Conservation (phyloP, 805 yeast genomes). For the Teunomyces tritomae region DNA sequence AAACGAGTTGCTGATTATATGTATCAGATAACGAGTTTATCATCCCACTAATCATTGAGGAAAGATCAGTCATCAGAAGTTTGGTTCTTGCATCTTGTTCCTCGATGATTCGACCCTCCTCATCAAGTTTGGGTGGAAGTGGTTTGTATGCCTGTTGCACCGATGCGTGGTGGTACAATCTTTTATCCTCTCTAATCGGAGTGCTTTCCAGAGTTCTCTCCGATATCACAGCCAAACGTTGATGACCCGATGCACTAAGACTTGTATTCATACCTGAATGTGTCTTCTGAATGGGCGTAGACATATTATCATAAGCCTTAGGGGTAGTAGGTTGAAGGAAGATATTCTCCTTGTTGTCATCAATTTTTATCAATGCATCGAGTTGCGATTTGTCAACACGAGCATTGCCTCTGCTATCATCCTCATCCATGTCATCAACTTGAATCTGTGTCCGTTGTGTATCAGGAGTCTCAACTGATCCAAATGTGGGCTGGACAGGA, state of each 20-base stretch:
- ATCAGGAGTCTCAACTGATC: slow-evolving; percentile 38
- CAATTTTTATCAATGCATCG: slow-evolving; percentile 23
- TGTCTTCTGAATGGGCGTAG: slow-evolving; percentile 28
- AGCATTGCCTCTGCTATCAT: slow-evolving; percentile 20
- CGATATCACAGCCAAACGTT: slow-evolving; percentile 31
- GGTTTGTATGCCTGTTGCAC: slow-evolving; percentile 21
- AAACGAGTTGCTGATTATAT: slow-evolving; percentile 53
- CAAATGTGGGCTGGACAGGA: slow-evolving; percentile 26
- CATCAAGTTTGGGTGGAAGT: slow-evolving; percentile 34
- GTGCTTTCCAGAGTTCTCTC: slow-evolving; percentile 32
- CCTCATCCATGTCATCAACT: slow-evolving; percentile 40
- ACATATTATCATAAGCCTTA: slow-evolving; percentile 25
- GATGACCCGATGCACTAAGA: slow-evolving; percentile 13
- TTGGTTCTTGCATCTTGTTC: slow-evolving; percentile 18
- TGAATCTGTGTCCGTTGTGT: slow-evolving; percentile 45
- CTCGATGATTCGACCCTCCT: slow-evolving; percentile 25
- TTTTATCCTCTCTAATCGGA: slow-evolving; percentile 13
- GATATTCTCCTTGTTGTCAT: slow-evolving; percentile 49
- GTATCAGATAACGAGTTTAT: slow-evolving; percentile 50
- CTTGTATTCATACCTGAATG: slow-evolving; percentile 8
- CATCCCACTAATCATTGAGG: slow-evolving; percentile 37
- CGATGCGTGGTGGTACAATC: slow-evolving; percentile 2
- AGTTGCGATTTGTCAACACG: slow-evolving; percentile 36
- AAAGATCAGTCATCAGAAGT: slow-evolving; percentile 32
- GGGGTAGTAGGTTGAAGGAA: slow-evolving; percentile 33